Percentiles rank a stretch among this genome's conserved stretches.
Evolutionary conservation across 805 yeast genomes (phyloP).

Genomic region (Monosporozyma siamensis): DNA sequence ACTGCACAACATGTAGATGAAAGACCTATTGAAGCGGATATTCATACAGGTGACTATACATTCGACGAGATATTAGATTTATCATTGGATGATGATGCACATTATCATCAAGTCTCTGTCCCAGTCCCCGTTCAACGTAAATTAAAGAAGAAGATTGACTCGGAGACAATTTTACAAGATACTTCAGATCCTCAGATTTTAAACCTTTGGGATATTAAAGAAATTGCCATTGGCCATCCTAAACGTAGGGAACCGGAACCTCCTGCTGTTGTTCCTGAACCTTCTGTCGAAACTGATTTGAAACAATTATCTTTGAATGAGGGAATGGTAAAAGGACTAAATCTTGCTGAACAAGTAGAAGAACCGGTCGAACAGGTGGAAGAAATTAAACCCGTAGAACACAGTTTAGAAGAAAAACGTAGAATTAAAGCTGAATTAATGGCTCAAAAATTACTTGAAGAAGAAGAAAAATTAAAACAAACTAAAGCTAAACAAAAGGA

Average conservation of each 20-base stretch:
- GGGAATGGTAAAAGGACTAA: too few species aligned
- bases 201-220: constrained; percentile 4
- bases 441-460: constrained; percentile 17
- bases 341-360: background rate
- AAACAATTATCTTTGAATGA: too few species aligned
- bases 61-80: constrained; percentile 21
- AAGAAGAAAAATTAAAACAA: constrained; percentile 11
- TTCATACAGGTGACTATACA: constrained; percentile 18
- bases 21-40: too few species aligned
- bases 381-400: background rate
- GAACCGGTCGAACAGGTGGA: background rate
- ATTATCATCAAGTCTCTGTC: constrained; percentile 21
- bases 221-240: constrained; percentile 4
- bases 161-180: background rate
- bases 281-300: background rate
- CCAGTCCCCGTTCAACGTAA: constrained; percentile 21
- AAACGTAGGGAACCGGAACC: background rate
- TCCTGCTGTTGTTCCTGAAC: background rate
- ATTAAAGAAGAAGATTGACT: constrained; percentile 9
- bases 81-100: constrained; percentile 19
- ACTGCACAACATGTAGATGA: too few species aligned
- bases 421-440: constrained; percentile 17
- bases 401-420: constrained; percentile 5
- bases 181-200: background rate
- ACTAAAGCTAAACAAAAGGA: constrained; percentile 6